Evolutionary conservation across 2,329 filamentous ascomycete species (phyloP).

Genomic region (Microcyclosporella mali): DNA sequence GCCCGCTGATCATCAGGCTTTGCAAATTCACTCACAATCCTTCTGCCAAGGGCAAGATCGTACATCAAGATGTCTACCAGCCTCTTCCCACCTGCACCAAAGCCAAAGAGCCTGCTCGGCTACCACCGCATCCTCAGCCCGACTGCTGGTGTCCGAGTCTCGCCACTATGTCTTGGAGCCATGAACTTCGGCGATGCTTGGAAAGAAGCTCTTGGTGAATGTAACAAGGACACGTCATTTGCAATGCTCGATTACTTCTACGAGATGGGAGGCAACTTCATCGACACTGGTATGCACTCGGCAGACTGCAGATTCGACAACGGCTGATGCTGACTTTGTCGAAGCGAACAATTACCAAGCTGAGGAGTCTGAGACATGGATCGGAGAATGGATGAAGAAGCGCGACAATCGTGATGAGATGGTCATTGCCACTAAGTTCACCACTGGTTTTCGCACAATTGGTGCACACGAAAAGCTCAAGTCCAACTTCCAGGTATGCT

Average conservation of each 20-base stretch:
- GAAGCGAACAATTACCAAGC: conserved; percentile 32
- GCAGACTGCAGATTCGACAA: background rate
- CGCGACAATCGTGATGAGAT: conserved; percentile 34
- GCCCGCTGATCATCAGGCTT: too few species aligned
- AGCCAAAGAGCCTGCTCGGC: conserved; percentile 4
- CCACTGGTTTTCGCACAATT: conserved; percentile 47
- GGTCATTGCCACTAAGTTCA: conserved; percentile 57
- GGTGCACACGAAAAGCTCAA: conserved; percentile 11
- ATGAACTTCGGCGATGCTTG: conserved; percentile 50
- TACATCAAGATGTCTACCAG: conserved; percentile 1
- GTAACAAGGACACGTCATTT: conserved; percentile 28
- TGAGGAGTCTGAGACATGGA: conserved; percentile 31
- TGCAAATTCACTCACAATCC: too few species aligned
- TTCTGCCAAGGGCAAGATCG: too few species aligned
- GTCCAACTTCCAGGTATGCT: conserved; percentile 14
- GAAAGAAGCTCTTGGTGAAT: conserved; percentile 29
- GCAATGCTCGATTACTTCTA: conserved; percentile 32
- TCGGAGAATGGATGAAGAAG: conserved; percentile 29
- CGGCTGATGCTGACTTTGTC: background rate
- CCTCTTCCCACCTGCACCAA: conserved; percentile 7
- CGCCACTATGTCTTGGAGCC: conserved; percentile 48
- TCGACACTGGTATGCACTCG: conserved; percentile 1
- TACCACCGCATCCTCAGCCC: conserved; percentile 47
- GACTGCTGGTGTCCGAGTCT: conserved; percentile 46
- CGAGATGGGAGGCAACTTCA: conserved; percentile 17